A percentile compares a stretch with the other conserved stretches of the same genome.
Conservation (phyloP, 2,329 filamentous ascomycete genomes). For the Cercospora janseana region DNA sequence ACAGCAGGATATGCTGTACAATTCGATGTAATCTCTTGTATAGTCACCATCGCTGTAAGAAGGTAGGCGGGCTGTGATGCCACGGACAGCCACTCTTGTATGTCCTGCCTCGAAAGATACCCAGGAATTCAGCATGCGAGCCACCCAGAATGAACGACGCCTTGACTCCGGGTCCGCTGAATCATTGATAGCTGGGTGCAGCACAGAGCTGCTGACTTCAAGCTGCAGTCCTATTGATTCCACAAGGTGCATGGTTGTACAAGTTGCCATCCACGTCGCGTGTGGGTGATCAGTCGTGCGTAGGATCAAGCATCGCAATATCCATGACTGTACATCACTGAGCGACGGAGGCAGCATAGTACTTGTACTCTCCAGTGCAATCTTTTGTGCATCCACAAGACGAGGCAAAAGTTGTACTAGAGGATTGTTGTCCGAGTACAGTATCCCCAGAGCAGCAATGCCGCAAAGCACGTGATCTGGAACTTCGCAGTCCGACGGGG, state of each 20-base stretch:
- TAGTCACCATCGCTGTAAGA: constrained; percentile 42
- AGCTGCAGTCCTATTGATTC: constrained; percentile 54
- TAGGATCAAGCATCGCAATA: constrained; percentile 55
- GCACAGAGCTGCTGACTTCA: constrained; percentile 37
- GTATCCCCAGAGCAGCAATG: constrained; percentile 54
- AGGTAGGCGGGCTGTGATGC: constrained; percentile 46
- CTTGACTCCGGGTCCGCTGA: constrained; percentile 31
- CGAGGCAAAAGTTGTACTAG: constrained; percentile 21
- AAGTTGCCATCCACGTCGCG: constrained; percentile 58
- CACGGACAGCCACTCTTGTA: constrained; percentile 51
- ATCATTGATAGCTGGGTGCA: constrained; percentile 29
- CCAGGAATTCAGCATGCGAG: constrained; percentile 60
- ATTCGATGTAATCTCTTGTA: constrained; percentile 51
- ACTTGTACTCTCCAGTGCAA: constrained; percentile 45
- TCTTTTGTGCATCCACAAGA: constrained; percentile 42
- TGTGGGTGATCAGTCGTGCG: constrained; percentile 55
- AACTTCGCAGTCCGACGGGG: constrained; percentile 25
- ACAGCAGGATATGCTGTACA: constrained; percentile 54
- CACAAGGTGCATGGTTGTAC: constrained; percentile 57
- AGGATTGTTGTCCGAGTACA: constrained; percentile 44
- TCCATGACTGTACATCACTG: constrained; percentile 51
- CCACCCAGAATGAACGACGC: constrained; percentile 46
- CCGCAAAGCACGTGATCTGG: constrained; percentile 49
- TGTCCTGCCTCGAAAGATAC: constrained; percentile 59
- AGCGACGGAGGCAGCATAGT: constrained; percentile 41